Base-by-base conservation (phyloP, 345 rosid species). In the Bruguiera parviflora region DNA sequence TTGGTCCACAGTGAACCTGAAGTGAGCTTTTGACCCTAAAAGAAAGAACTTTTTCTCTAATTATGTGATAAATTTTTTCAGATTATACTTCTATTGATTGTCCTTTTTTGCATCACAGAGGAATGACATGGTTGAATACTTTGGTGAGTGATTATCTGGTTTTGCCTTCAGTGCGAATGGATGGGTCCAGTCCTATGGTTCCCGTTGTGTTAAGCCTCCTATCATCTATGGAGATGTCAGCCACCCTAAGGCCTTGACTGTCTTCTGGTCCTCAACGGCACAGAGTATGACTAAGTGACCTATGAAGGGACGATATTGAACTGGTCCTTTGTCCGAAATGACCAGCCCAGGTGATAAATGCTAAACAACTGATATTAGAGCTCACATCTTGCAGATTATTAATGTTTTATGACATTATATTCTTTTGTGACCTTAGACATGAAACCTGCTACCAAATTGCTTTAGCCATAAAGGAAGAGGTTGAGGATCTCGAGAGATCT, bases 91-190 rank as follows among this genome's bases (percentile, higher is more conserved):
- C 58, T 39, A 57, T 32, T 29, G 56, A 61, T 18, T 16, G 8
- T 8, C 10, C 1, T 66, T 47, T 59, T 29, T 66, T 61, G 21
- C 31, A 8, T 24, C 24, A 2, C 64, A 89, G 97, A 94, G 97
- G 79, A 94, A 94, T 69, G 96, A 91, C 69, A 94, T 94, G 98
- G 98, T 94, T 80, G 98, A 93, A 84, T 93, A 93, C 90, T 93
- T 91, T 51, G 98, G 98, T 20, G 97, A 91, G 84, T 97, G 91
- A 73, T 68, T 94, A 61, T 94, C 98, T 8, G 97, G 98, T 67
- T 91, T 93, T 49, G 96, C 97, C 75, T 93, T 93, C 88, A 86
- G 94, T 66, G 95, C 83, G 52, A 94, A 91, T 49, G 97, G 98
- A 20, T 94, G 98, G 97, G 97, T 94, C 65, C 98, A 91, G 71